phyloP scores from a whole-genome alignment of 495 filamentous ascomycete species.

The Podospora didyma region DNA sequence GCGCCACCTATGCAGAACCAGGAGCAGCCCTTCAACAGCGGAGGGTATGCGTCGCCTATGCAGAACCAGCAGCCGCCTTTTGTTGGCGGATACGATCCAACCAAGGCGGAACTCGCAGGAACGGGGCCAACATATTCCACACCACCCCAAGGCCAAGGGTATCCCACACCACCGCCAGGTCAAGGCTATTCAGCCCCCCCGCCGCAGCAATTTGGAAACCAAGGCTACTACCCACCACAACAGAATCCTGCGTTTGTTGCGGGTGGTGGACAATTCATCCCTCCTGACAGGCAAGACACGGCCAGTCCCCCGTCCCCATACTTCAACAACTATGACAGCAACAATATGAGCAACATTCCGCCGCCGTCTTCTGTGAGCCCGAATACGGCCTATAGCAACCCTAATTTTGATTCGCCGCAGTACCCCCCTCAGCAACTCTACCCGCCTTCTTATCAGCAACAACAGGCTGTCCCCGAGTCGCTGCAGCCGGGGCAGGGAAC shows the following conservation, averaged over 20 bases:
- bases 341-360: background rate
- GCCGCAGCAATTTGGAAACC: background rate
- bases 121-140: background rate
- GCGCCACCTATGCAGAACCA: background rate
- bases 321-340: background rate
- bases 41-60: background rate
- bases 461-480: no score
- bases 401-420: no score
- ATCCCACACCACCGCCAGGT: background rate
- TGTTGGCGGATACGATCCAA: background rate
- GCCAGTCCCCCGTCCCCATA: background rate
- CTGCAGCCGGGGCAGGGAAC: no score
- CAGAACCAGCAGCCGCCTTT: background rate
- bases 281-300: no score
- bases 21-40: background rate
- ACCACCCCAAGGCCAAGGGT: background rate
- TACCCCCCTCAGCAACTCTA: no score
- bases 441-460: no score
- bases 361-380: no score
- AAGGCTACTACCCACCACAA: background rate
- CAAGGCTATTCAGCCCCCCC: background rate
- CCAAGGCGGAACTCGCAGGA: background rate
- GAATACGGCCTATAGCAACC: no score
- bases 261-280: no score
- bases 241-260: no score